Base-by-base conservation (phyloP, 108 stramenopile species). In the Skeletonema tropicum region DNA sequence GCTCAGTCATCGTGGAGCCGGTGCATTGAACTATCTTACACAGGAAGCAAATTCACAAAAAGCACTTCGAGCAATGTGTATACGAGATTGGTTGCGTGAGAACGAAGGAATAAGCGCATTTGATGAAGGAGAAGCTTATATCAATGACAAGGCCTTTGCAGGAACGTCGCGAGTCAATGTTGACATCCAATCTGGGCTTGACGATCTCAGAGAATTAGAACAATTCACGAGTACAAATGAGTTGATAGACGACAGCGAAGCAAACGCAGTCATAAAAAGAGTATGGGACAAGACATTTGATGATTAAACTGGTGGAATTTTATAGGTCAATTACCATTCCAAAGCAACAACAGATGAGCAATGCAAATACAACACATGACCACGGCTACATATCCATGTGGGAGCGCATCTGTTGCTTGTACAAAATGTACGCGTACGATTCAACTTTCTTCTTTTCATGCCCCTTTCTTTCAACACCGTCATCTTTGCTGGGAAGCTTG, bases 1-100 rank as follows among this genome's bases (percentile, higher is more conserved):
- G 72, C 82, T 95, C 7, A 80, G 87, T 0, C 88, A 90, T 71
- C 89, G 90, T 5, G 68, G 73, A 14, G 35, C 52, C 8, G 73
- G 90, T 3, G 93, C 93, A n/a, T 52, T 92, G 57, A 86, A 88
- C 29, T 92, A 94, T 52, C 63, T 92, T 48, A 65, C 76, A 1
- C 74, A 71, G 14, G 89, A 94, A 68, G 90, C 93, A 19, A 88
- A 82, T 17, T 83, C 83, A 6, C 88, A 94, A 78, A 71, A 84
- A 46, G 90, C 93, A 3, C 70, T 85, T 32, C 79, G 90, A 41
- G 80, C 88, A 15, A 68, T 36, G 74, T 60, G 48, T 30, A 77
- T 60, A n/a, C 64, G 74, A 46, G 74, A 83, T 65, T 79, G 77
- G 66, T 25, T 71, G 41, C 49, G 39, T 0, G 31, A 68, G 11